Evolutionary conservation across 768 basidiomycete genomes (phyloP).

Genomic region (Pisolithus orientalis): DNA sequence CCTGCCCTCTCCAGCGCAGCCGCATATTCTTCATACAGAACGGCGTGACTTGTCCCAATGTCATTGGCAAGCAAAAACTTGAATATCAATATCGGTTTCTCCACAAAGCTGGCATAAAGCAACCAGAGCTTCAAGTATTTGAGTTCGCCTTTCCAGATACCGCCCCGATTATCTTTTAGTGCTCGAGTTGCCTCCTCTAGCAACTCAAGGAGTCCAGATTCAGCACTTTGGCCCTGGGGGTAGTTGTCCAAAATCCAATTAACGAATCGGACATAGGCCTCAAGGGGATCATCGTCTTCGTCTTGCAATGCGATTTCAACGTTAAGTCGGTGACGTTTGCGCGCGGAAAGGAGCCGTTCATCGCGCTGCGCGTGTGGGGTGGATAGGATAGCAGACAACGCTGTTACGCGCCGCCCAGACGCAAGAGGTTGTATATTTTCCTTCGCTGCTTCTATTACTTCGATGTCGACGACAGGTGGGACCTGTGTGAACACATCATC

Average conservation of each 20-base stretch:
- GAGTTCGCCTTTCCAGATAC: conserved; percentile 70
- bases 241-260: conserved; percentile 94
- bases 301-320: conserved; percentile 62
- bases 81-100: conserved; percentile 84
- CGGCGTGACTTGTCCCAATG: conserved; percentile 73
- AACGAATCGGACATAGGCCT: conserved; percentile 81
- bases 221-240: conserved; percentile 84
- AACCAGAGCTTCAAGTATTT: conserved; percentile 94
- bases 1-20: conserved; percentile 75
- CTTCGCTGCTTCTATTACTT: conserved; percentile 76
- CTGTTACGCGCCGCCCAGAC: conserved; percentile 70
- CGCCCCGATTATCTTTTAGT: conserved; percentile 69
- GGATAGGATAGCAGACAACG: conserved; percentile 65
- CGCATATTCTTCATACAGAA: conserved; percentile 92
- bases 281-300: conserved; percentile 79
- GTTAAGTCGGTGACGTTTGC: conserved; percentile 64
- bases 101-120: conserved; percentile 88
- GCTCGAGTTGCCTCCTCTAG: conserved; percentile 88
- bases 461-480: conserved; percentile 64
- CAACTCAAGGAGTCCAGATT: conserved; percentile 87
- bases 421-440: conserved; percentile 85
- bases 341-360: conserved; percentile 56
- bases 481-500: conserved; percentile 39
- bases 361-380: conserved; percentile 78
- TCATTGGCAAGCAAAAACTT: conserved; percentile 87